Percentiles rank a stretch among this genome's conserved stretches.
These are phyloP conservation scores for Annulohypoxylon maeteangense DNA, from an alignment of 495 filamentous ascomycete species.

Conservation along the genomic window DNA sequence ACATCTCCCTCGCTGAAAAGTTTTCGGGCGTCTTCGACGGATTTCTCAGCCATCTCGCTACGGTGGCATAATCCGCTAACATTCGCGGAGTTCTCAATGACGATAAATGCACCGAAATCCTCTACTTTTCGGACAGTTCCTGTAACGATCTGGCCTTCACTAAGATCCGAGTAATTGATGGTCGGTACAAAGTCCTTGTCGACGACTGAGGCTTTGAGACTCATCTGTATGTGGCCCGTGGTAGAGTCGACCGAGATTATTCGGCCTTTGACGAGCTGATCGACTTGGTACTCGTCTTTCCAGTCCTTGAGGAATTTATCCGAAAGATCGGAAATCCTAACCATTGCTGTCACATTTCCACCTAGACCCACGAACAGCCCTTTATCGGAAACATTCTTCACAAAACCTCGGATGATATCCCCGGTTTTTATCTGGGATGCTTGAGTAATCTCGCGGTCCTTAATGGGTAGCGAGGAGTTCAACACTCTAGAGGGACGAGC, in stretches of 20 bases:
- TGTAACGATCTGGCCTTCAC: slow-evolving; percentile 80
- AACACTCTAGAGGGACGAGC: slow-evolving; percentile 87
- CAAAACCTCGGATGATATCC: slow-evolving; percentile 86
- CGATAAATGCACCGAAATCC: slow-evolving; percentile 93
- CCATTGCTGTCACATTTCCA: slow-evolving; percentile 80
- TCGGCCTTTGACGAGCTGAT: slow-evolving; percentile 89
- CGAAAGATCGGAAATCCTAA: slow-evolving; percentile 86
- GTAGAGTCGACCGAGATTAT: slow-evolving; percentile 72
- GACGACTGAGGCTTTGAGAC: slow-evolving; percentile 82
- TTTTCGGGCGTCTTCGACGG: slow-evolving; percentile 79
- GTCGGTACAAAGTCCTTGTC: slow-evolving; percentile 80
- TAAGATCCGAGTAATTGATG: slow-evolving; percentile 74
- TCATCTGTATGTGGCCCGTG: slow-evolving; percentile 82
- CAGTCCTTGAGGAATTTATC: slow-evolving; percentile 94
- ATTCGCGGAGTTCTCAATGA: slow-evolving; percentile 83
- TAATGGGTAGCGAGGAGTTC: slow-evolving; percentile 84
- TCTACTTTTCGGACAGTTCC: slow-evolving; percentile 93
- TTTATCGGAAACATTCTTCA: slow-evolving; percentile 85
- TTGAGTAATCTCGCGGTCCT: slow-evolving; percentile 79
- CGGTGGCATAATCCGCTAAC: slow-evolving; percentile 93
- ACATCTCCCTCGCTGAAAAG: slow-evolving; percentile 87
- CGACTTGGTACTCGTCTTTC: slow-evolving; percentile 86
- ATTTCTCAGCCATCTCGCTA: slow-evolving; percentile 86
- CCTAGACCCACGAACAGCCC: slow-evolving; percentile 86
- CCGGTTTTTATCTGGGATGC: slow-evolving; percentile 76